A percentile compares a stretch with the other conserved stretches of the same genome.
Evolutionary conservation across 148 eudicot species (phyloP).

Genomic region (Arctostaphylos glauca): DNA sequence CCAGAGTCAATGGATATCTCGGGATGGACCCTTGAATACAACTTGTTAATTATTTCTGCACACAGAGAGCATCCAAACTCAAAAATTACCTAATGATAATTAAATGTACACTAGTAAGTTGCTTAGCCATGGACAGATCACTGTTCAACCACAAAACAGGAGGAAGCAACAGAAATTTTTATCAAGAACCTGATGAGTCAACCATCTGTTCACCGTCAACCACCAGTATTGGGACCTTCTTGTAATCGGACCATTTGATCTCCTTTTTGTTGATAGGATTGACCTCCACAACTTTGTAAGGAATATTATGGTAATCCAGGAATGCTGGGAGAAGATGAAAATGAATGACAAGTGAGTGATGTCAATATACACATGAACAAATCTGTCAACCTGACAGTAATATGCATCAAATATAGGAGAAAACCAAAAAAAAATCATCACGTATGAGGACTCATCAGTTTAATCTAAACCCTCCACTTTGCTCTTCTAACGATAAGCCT

Average conservation of each 20-base stretch:
- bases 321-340: constrained; percentile 53
- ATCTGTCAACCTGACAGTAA: not conserved
- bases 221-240: constrained; percentile 85
- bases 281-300: constrained; percentile 96
- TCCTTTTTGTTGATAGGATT: constrained; percentile 95
- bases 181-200: constrained; percentile 77
- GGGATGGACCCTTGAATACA: constrained; percentile 50
- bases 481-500: not conserved
- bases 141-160: not conserved
- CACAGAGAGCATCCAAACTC: constrained; percentile 11
- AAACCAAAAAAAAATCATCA: not conserved
- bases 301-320: constrained; percentile 79
- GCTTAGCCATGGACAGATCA: not conserved
- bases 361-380: not conserved
- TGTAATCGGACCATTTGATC: constrained; percentile 95
- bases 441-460: not conserved
- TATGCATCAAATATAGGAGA: not conserved
- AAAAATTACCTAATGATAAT: not conserved
- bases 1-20: constrained; percentile 28
- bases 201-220: constrained; percentile 90
- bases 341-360: not conserved
- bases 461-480: not conserved
- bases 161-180: not conserved
- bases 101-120: not conserved
- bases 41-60: constrained; percentile 68